A percentile compares a stretch with the other conserved stretches of the same genome.
Evolutionary conservation across 345 rosid species (phyloP).

Genomic region (Diplotaxis tenuifolia): DNA sequence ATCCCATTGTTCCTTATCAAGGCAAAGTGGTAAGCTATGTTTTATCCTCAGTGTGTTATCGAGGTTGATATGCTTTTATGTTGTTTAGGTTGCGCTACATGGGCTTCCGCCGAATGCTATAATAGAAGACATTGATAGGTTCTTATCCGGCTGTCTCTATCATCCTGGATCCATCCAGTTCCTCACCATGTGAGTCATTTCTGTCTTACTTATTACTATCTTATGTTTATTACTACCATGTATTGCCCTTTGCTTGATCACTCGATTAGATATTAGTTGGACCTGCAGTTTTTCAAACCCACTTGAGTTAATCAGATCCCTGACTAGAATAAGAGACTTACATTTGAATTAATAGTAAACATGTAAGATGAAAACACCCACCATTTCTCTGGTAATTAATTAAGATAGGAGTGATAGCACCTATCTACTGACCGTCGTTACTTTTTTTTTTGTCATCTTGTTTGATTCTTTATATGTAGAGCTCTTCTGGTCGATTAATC

Average conservation of each 20-base stretch:
- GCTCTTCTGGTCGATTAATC: neutral
- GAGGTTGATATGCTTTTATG: neutral
- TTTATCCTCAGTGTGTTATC: neutral
- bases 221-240: neutral
- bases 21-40: slow-evolving; percentile 65
- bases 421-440: neutral
- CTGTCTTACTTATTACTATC: neutral
- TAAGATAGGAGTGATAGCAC: neutral
- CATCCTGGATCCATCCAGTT: slow-evolving; percentile 48
- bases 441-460: neutral
- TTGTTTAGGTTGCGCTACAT: slow-evolving; percentile 56
- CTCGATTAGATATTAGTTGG: neutral
- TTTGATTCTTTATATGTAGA: neutral
- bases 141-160: slow-evolving; percentile 64
- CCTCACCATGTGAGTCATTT: slow-evolving; percentile 41
- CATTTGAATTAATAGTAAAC: neutral
- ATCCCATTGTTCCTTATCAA: slow-evolving; percentile 43
- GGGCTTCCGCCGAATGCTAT: slow-evolving; percentile 54
- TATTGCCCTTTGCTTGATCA: neutral
- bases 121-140: slow-evolving; percentile 65
- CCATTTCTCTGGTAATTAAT: neutral
- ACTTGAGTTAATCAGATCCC: slow-evolving; percentile 2
- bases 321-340: neutral
- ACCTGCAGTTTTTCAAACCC: neutral
- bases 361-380: neutral